A percentile compares a stretch with the other conserved stretches of the same genome.
phyloP scores from a whole-genome alignment of 768 basidiomycete species.

The Polyporus arcularius region DNA sequence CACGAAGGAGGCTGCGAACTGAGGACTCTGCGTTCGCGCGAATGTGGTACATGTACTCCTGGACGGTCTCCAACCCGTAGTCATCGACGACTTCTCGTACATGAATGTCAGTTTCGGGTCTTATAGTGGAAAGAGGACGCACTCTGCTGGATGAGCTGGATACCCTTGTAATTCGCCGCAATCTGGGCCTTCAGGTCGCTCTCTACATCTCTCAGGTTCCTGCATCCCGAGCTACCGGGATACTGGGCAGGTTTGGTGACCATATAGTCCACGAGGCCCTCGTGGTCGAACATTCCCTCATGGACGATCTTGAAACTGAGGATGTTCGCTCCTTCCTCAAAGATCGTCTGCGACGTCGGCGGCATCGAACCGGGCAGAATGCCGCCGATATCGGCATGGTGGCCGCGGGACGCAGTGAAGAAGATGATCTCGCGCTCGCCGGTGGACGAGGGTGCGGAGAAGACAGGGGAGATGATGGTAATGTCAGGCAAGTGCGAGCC shows the following conservation, averaged over 20 bases:
- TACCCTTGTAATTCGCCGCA: constrained; percentile 91
- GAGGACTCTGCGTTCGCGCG: constrained; percentile 85
- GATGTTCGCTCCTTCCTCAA: constrained; percentile 93
- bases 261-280: constrained; percentile 78
- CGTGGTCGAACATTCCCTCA: constrained; percentile 75
- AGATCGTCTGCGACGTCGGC: constrained; percentile 86
- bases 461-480: constrained; percentile 93
- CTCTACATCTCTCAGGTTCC: constrained; percentile 87
- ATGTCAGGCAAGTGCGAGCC: constrained; percentile 92
- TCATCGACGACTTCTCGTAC: constrained; percentile 72
- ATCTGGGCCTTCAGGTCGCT: constrained; percentile 95
- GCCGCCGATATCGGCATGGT: constrained; percentile 93
- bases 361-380: constrained; percentile 96
- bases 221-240: constrained; percentile 84
- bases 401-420: constrained; percentile 91
- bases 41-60: constrained; percentile 93
- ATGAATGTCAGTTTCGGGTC: too few relatives aligned
- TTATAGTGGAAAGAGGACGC: constrained; percentile 24
- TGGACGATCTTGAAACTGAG: constrained; percentile 90
- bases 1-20: constrained; percentile 78
- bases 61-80: constrained; percentile 83
- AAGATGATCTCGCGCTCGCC: constrained; percentile 70
- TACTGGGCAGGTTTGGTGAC: constrained; percentile 78
- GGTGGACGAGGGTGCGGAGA: constrained; percentile 55
- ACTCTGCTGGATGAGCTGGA: constrained; percentile 82